phyloP scores from a whole-genome alignment of 2,329 filamentous ascomycete genomes.

The Colletotrichum sp. region DNA sequence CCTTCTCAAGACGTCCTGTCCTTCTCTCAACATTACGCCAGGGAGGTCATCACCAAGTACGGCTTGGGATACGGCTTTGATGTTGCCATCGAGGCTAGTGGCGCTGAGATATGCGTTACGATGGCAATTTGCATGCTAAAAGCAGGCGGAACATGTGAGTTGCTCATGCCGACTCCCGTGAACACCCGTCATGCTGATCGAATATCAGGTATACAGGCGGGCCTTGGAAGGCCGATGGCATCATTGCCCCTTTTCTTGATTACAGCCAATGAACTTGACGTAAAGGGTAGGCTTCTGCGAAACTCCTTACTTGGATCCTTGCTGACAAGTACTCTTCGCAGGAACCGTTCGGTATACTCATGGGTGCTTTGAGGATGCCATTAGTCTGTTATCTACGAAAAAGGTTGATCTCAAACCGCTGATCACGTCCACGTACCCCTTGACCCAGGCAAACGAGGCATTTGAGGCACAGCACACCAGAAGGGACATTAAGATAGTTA shows the following conservation, averaged over 20 bases:
- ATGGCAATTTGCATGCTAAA: neutral
- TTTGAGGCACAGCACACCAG: constrained; percentile 26
- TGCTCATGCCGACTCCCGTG: neutral
- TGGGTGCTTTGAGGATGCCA: constrained; percentile 29
- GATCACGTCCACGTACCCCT: constrained; percentile 27
- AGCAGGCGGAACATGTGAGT: neutral
- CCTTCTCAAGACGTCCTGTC: neutral
- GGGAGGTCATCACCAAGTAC: neutral
- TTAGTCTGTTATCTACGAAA: constrained; percentile 24
- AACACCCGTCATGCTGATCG: neutral
- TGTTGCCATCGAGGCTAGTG: neutral
- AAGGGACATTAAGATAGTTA: neutral
- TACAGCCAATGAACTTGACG: constrained; percentile 27
- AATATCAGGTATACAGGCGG: constrained; percentile 19
- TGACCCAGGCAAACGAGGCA: constrained; percentile 23
- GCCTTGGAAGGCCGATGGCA: constrained; percentile 25
- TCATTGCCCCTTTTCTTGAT: constrained; percentile 26
- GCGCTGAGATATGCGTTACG: neutral
- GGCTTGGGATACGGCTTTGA: neutral
- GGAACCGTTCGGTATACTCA: constrained; percentile 30
- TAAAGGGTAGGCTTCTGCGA: constrained; percentile 20
- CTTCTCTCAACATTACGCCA: neutral
- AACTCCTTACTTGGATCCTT: accelerated
- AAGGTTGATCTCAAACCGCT: constrained; percentile 28
- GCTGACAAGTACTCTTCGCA: neutral